A percentile compares a stretch with the other conserved stretches of the same genome.
Conservation (phyloP, 495 filamentous ascomycete species). For the Penicillium antarcticum region DNA sequence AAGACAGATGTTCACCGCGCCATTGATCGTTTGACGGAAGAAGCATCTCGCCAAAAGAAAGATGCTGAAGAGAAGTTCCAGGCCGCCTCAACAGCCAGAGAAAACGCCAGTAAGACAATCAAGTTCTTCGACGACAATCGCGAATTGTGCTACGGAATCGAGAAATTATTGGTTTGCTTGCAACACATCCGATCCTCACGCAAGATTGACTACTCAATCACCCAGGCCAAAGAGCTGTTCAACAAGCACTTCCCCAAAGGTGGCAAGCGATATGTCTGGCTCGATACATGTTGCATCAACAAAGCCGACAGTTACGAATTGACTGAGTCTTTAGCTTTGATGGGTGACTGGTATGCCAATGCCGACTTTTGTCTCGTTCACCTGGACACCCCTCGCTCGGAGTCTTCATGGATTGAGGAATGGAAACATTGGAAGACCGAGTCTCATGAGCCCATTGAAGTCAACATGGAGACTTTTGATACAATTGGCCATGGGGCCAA, state of each 20-base stretch:
- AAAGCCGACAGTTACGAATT: conserved; percentile 37
- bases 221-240: conserved; percentile 31
- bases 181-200: conserved; percentile 37
- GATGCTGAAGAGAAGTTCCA: neutral
- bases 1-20: neutral
- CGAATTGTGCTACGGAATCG: conserved; percentile 28
- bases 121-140: conserved; percentile 8
- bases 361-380: conserved; percentile 47
- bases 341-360: conserved; percentile 49
- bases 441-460: neutral
- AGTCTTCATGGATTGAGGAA: conserved; percentile 18
- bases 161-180: conserved; percentile 30
- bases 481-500: neutral
- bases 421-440: conserved; percentile 21
- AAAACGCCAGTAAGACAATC: neutral
- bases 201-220: conserved; percentile 34
- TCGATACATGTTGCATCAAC: conserved; percentile 49
- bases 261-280: conserved; percentile 44
- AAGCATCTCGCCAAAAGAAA: neutral
- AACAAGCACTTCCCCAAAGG: conserved; percentile 28
- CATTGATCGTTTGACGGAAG: neutral
- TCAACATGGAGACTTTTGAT: conserved; percentile 4
- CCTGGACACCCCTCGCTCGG: conserved; percentile 28
- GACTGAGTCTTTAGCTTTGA: conserved; percentile 39
- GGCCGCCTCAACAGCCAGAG: neutral